Percentiles rank a stretch among this genome's conserved stretches.
Conservation (phyloP, 2,329 filamentous ascomycete genomes). For the Venturia pyrina region DNA sequence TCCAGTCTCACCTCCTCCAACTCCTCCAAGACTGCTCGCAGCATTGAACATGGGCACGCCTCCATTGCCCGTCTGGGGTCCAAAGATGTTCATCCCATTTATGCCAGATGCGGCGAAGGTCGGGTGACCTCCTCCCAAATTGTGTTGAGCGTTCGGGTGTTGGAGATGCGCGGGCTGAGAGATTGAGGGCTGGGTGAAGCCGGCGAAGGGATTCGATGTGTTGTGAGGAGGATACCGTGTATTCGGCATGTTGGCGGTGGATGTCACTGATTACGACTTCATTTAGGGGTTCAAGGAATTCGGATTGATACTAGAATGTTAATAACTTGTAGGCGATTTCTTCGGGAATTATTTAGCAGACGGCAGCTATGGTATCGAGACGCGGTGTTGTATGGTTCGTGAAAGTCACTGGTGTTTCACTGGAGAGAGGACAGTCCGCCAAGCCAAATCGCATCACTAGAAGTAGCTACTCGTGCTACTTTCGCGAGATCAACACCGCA, state of each 20-base stretch:
- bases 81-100: conserved; percentile 13
- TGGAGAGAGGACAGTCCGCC: background rate
- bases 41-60: conserved; percentile 21
- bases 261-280: background rate
- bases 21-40: conserved; percentile 33
- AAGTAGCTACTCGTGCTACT: background rate
- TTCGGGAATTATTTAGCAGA: background rate
- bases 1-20: conserved; percentile 48
- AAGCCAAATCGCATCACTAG: background rate
- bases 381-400: background rate
- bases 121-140: conserved; percentile 11
- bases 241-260: conserved; percentile 41
- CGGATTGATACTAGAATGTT: background rate
- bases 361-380: background rate
- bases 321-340: background rate
- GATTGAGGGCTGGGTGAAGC: conserved; percentile 32
- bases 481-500: background rate
- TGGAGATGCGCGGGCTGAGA: conserved; percentile 30
- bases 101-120: conserved; percentile 8
- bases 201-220: conserved; percentile 49
- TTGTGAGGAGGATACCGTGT: conserved; percentile 49
- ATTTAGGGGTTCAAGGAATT: background rate
- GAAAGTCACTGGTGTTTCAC: background rate
- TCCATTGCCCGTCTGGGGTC: conserved; percentile 42
- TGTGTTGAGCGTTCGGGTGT: conserved; percentile 21